These are phyloP conservation scores for Sarocladiaceae sp. DNA, from an alignment of 2,329 filamentous ascomycete species.

Conservation along the genomic window DNA sequence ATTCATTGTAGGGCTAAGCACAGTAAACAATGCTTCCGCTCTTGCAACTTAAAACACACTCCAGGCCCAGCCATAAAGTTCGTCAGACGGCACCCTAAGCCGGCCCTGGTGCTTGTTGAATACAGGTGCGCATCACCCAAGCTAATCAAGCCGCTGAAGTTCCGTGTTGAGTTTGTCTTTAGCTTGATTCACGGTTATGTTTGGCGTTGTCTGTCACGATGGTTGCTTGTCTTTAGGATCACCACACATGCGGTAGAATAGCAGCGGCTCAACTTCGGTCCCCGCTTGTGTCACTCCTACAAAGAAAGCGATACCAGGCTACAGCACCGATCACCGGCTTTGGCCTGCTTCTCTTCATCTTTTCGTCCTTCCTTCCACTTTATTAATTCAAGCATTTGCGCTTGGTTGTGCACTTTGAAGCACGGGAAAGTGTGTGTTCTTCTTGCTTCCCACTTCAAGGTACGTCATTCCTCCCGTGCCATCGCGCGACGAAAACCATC, in stretches of 20 bases:
- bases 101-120: too few relatives aligned
- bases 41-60: too few relatives aligned
- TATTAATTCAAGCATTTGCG: background rate
- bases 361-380: background rate
- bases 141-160: too few relatives aligned
- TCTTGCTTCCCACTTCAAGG: background rate
- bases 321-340: background rate
- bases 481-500: background rate
- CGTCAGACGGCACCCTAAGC: too few relatives aligned
- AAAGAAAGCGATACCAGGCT: background rate
- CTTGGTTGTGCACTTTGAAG: background rate
- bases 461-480: background rate
- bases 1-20: too few relatives aligned
- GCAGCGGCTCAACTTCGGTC: slow-evolving; percentile 8
- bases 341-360: background rate
- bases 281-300: background rate
- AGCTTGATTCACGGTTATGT: too few relatives aligned
- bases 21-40: too few relatives aligned
- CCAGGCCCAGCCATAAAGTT: too few relatives aligned
- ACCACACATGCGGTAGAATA: background rate
- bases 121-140: too few relatives aligned
- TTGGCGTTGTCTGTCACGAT: too few relatives aligned
- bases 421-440: background rate
- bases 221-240: too few relatives aligned
- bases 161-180: too few relatives aligned